Conservation (phyloP, 352 stramenopile genomes). For the Globisporangium radiosum region DNA sequence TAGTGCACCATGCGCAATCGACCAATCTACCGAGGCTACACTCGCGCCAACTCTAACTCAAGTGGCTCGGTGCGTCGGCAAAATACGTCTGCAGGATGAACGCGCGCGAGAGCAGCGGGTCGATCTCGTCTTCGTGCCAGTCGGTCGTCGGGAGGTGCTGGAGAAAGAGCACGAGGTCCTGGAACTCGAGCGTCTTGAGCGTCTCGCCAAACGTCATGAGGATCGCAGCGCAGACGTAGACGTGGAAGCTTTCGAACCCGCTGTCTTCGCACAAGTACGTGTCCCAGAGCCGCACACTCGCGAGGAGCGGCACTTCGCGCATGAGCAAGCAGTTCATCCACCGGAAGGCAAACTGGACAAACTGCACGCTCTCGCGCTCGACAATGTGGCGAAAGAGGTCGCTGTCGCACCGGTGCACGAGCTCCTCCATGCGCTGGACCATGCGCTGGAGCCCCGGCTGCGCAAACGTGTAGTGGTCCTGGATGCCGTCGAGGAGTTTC, state of each 20-base stretch:
- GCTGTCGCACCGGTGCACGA: conserved; percentile 94
- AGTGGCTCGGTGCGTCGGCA: conserved; percentile 73
- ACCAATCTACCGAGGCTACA: too few species aligned
- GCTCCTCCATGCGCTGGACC: conserved; percentile 96
- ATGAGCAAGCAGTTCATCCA: conserved; percentile 99
- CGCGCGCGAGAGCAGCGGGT: conserved; percentile 96
- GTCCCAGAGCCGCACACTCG: conserved; percentile 98
- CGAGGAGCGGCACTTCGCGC: conserved; percentile 92
- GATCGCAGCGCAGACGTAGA: conserved; percentile 98
- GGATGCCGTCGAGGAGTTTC: conserved; percentile 97
- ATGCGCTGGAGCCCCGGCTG: conserved; percentile 98
- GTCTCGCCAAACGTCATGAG: conserved; percentile 95
- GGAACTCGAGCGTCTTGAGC: conserved; percentile 95
- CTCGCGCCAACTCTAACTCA: conserved; percentile 26
- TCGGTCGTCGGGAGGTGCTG: conserved; percentile 96
- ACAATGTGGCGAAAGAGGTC: conserved; percentile 95
- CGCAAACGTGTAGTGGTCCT: conserved; percentile 98
- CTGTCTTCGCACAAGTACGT: conserved; percentile 98
- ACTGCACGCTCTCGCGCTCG: conserved; percentile 91
- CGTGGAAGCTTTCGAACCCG: conserved; percentile 99
- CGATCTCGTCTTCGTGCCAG: conserved; percentile 96
- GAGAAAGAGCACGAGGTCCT: conserved; percentile 95
- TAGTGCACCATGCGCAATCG: too few species aligned
- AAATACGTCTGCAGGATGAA: conserved; percentile 94
- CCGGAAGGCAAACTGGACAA: conserved; percentile 99